A percentile compares a stretch with the other conserved stretches of the same genome.
phyloP scores from a whole-genome alignment of 495 filamentous ascomycete genomes.

The Podospora bellae-mahoneyi region DNA sequence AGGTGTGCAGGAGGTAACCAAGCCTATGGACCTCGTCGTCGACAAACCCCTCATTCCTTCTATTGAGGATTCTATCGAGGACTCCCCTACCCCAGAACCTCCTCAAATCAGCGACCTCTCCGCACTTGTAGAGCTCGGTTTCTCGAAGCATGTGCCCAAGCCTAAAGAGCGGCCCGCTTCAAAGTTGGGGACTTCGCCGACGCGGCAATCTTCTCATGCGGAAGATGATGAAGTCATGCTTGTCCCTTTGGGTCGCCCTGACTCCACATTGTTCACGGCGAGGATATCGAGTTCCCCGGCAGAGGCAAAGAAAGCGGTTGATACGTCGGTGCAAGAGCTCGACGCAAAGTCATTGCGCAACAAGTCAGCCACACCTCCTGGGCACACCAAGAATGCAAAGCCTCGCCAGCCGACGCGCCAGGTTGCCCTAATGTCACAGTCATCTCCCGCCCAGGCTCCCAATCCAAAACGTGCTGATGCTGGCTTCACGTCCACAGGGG shows the following conservation, averaged over 20 bases:
- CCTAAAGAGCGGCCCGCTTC: background rate
- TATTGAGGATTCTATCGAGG: background rate
- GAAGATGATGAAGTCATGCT: background rate
- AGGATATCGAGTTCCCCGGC: background rate
- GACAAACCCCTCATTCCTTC: no score
- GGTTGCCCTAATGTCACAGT: background rate
- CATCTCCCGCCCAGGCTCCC: background rate
- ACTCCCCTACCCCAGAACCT: background rate
- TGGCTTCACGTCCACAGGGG: background rate
- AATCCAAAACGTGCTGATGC: background rate
- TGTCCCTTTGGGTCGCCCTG: background rate
- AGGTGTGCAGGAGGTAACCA: background rate
- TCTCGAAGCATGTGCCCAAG: background rate
- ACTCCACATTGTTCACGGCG: background rate
- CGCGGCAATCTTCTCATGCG: background rate
- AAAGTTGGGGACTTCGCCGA: background rate
- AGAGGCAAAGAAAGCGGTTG: background rate
- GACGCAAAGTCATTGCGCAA: background rate
- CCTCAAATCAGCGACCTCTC: background rate
- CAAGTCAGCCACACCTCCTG: background rate
- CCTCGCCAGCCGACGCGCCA: background rate
- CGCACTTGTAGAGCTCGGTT: background rate
- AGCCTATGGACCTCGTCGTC: background rate
- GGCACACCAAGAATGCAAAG: background rate
- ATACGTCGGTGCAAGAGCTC: background rate